phyloP scores from a whole-genome alignment of 2,329 filamentous ascomycete genomes.

The Ascosphaera aggregata region DNA sequence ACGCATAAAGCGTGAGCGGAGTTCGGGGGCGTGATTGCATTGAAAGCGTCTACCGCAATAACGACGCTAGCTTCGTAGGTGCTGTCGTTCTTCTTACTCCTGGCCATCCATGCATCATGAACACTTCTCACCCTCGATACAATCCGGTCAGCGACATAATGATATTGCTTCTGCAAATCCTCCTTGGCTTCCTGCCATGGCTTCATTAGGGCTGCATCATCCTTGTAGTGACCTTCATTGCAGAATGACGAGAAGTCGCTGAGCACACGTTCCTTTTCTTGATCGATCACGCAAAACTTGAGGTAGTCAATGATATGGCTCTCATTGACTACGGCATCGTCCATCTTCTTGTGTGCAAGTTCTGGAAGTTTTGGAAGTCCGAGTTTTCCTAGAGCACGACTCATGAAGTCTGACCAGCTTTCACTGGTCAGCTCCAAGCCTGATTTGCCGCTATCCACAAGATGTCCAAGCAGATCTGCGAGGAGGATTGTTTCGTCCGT shows the following conservation, averaged over 20 bases:
- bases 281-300: constrained; percentile 18
- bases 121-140: constrained; percentile 3
- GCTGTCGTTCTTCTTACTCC: constrained; percentile 9
- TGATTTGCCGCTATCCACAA: constrained; percentile 23
- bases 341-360: constrained; percentile 17
- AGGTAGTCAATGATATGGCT: constrained; percentile 22
- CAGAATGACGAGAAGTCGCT: constrained; percentile 12
- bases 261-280: constrained; percentile 11
- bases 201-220: constrained; percentile 4
- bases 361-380: constrained; percentile 9
- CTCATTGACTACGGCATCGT: constrained; percentile 6
- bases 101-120: constrained; percentile 5
- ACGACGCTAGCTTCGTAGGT: constrained; percentile 7
- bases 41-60: constrained; percentile 10
- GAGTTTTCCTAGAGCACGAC: constrained; percentile 10
- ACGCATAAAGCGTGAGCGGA: constrained; percentile 13
- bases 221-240: constrained; percentile 6
- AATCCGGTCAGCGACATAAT: not conserved
- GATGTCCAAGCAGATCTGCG: constrained; percentile 19
- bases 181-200: not conserved
- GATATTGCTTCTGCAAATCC: not conserved
- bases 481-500: constrained; percentile 14
- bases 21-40: constrained; percentile 11
- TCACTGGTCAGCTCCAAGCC: constrained; percentile 19
- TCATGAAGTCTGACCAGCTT: constrained; percentile 15